Evolutionary conservation across 2,329 filamentous ascomycete species (phyloP).

Genomic region (Diaporthe sp.): DNA sequence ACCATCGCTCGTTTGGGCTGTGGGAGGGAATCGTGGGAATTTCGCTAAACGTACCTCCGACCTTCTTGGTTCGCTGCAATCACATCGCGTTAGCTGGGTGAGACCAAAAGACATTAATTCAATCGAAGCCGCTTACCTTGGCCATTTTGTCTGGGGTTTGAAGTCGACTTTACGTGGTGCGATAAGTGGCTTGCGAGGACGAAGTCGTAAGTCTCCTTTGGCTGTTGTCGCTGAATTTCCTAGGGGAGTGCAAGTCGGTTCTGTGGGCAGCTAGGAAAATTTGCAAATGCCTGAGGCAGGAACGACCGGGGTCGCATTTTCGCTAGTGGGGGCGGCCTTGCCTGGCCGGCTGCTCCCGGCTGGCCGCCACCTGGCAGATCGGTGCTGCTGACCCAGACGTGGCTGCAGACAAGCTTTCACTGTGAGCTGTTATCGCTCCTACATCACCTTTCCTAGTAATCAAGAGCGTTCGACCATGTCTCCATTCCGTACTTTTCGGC

Average conservation of each 20-base stretch:
- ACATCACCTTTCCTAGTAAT: not conserved
- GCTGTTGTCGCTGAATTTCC: constrained; percentile 38
- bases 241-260: constrained; percentile 34
- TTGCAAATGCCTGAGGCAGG: constrained; percentile 41
- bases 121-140: constrained; percentile 36
- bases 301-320: not conserved
- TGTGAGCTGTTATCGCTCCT: not conserved
- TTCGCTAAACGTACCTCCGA: constrained; percentile 43
- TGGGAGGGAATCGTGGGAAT: constrained; percentile 15
- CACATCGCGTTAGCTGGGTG: not conserved
- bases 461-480: not conserved
- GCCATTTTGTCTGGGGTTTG: constrained; percentile 41
- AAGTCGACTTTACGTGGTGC: constrained; percentile 42
- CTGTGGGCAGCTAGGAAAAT: constrained; percentile 40
- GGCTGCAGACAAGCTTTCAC: not conserved
- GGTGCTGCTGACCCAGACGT: not conserved
- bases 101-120: not conserved
- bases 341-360: not conserved
- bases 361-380: not conserved
- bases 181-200: constrained; percentile 40
- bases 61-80: constrained; percentile 87
- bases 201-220: constrained; percentile 34
- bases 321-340: not conserved
- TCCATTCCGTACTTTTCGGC: not conserved
- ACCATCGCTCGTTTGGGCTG: constrained; percentile 37